These are phyloP conservation scores for Rhodamnia argentea DNA, from an alignment of 345 rosid genomes.

Conservation along the genomic window DNA sequence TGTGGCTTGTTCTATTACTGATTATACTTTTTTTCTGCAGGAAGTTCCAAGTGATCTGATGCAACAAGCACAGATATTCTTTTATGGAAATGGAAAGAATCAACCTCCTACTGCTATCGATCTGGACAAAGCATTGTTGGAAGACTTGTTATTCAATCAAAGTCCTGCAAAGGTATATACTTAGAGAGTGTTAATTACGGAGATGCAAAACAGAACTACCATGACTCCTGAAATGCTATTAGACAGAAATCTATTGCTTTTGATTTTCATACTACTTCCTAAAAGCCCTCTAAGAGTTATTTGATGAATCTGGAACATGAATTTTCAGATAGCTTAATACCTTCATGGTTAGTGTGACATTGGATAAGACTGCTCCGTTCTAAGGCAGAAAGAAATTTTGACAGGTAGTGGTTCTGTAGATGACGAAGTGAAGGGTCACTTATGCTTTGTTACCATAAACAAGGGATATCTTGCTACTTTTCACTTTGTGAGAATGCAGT, in stretches of 20 bases:
- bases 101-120: constrained; percentile 33
- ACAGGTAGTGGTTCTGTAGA: neutral
- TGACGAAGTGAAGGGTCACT: neutral
- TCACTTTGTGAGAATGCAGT: neutral
- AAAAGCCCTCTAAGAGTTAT: neutral
- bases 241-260: neutral
- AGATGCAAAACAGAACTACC: neutral
- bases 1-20: neutral
- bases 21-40: constrained; percentile 10
- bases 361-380: neutral
- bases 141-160: constrained; percentile 26
- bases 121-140: constrained; percentile 14
- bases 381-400: neutral
- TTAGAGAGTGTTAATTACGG: neutral
- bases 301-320: neutral
- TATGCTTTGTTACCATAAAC: neutral
- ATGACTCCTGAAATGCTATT: neutral
- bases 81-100: constrained; percentile 28
- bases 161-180: constrained; percentile 25
- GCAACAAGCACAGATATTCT: constrained; percentile 23
- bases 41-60: constrained; percentile 13
- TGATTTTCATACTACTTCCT: neutral
- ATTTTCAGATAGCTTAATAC: neutral
- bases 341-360: neutral
- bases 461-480: neutral